These are phyloP conservation scores for Beauveria sp. DNA, from an alignment of 2,329 filamentous ascomycete species.

Conservation along the genomic window DNA sequence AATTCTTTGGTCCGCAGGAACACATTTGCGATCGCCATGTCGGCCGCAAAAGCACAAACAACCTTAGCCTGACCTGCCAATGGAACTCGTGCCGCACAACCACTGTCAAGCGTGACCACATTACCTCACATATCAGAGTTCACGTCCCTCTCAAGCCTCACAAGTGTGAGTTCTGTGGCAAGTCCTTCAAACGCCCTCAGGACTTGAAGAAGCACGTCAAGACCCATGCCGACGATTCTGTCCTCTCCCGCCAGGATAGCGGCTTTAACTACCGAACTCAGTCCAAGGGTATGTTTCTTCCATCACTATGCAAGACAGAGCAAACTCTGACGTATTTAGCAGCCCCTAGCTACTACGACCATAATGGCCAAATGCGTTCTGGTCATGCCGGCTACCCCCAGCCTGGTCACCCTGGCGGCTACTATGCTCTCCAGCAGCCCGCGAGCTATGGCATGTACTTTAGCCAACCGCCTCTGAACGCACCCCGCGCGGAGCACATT, in stretches of 20 bases:
- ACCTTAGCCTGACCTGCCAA: conserved; percentile 92
- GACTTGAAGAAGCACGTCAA: conserved; percentile 99
- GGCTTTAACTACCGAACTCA: conserved; percentile 48
- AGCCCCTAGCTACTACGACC: conserved; percentile 54
- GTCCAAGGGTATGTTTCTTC: conserved; percentile 37
- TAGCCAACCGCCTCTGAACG: conserved; percentile 52
- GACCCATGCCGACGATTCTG: conserved; percentile 94
- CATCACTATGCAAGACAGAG: too few species aligned
- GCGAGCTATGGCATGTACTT: conserved; percentile 72
- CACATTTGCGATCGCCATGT: conserved; percentile 98
- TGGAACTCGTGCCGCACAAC: conserved; percentile 96
- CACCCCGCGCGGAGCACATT: conserved; percentile 51
- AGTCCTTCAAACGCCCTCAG: conserved; percentile 98
- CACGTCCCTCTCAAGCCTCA: conserved; percentile 99
- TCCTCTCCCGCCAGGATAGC: conserved; percentile 52
- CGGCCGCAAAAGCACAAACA: conserved; percentile 98
- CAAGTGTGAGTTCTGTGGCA: conserved; percentile 97
- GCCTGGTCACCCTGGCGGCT: conserved; percentile 42
- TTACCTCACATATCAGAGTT: conserved; percentile 96
- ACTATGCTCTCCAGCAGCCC: conserved; percentile 50
- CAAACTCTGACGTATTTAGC: neutral
- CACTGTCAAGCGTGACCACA: conserved; percentile 97
- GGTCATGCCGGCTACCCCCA: conserved; percentile 48
- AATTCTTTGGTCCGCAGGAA: conserved; percentile 49
- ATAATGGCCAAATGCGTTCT: conserved; percentile 55